phyloP scores from a whole-genome alignment of 2,329 filamentous ascomycete genomes.

The Alternaria alternata region DNA sequence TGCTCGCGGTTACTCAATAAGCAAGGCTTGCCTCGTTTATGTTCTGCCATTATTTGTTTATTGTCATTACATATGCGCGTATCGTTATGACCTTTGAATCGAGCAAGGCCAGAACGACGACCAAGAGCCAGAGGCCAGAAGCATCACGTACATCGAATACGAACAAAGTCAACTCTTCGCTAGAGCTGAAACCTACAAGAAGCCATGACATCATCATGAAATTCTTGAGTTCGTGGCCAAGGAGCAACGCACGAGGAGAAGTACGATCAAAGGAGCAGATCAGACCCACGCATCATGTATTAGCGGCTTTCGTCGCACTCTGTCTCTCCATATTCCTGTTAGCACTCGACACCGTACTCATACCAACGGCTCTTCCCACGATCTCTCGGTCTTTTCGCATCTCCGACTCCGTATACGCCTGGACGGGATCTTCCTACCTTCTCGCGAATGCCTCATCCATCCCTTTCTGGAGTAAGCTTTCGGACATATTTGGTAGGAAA shows the following conservation, averaged over 20 bases:
- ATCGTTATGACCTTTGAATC: background rate
- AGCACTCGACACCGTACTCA: constrained; percentile 62
- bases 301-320: constrained; percentile 42
- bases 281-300: constrained; percentile 2
- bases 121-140: background rate
- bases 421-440: constrained; percentile 68
- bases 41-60: background rate
- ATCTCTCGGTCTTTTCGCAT: constrained; percentile 68
- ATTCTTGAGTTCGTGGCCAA: background rate
- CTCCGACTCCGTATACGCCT: constrained; percentile 75
- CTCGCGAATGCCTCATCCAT: constrained; percentile 50
- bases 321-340: constrained; percentile 52
- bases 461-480: constrained; percentile 54
- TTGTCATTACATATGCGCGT: background rate
- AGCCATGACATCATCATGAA: background rate
- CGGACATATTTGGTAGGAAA: constrained; percentile 51
- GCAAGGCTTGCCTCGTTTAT: background rate
- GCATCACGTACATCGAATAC: background rate
- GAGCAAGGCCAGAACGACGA: background rate
- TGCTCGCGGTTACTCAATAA: background rate
- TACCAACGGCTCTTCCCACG: constrained; percentile 71
- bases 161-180: background rate
- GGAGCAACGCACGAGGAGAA: background rate
- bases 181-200: background rate
- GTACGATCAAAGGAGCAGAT: background rate